Evolutionary conservation across 305 asterid genomes (phyloP), one percentile per base, ranked within the genome.

Genomic region (Ilex paraguariensis): DNA sequence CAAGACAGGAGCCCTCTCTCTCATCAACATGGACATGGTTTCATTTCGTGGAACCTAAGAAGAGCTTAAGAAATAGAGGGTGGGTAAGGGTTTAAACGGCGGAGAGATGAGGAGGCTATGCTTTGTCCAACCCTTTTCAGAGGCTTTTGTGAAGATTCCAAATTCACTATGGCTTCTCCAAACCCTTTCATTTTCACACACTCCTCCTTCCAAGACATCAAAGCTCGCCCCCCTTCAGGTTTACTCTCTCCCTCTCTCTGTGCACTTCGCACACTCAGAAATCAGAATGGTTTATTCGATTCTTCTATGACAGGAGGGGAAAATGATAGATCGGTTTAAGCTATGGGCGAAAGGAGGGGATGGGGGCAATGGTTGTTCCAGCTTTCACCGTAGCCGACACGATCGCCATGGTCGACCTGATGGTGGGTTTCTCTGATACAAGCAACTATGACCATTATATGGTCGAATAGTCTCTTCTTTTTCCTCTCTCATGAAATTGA

Each of bases 341-440:
- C 62, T 93, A 56, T 70, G 83, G 79, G 95, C 96, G 71, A 92
- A 87, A 84, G 98, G 96, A 66, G 97, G 98, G 60, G 94, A 92
- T 61, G 98, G 97, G 62, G 98, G 97, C 56, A 87, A 73, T 62
- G 98, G 97, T 69, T 93, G 98, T 77, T 65, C 72, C 73, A 90
- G 97, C 79, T 78, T 80, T 59, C 94, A 84, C 17, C 91, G 87
- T 57, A 86, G 94, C 76, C 87, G 95, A 58, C 88, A 75, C 55
- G 87, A 81, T 70, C 95, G 84, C 33, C 91, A 79, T 75, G 98
- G 98, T 45, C 84, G 50, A 79, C 83, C 96, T 70, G 98, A 93
- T 73, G 98, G 98, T 93, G 64, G 56, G 87, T 67, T 73, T 70
- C 62, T 68, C n/a, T 49, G 36, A 33, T 31, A n/a, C 28, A 39